Percentiles rank a stretch among this genome's conserved stretches.
phyloP scores from a whole-genome alignment of 2,329 filamentous ascomycete species.

The Verticillium nonalfalfae region DNA sequence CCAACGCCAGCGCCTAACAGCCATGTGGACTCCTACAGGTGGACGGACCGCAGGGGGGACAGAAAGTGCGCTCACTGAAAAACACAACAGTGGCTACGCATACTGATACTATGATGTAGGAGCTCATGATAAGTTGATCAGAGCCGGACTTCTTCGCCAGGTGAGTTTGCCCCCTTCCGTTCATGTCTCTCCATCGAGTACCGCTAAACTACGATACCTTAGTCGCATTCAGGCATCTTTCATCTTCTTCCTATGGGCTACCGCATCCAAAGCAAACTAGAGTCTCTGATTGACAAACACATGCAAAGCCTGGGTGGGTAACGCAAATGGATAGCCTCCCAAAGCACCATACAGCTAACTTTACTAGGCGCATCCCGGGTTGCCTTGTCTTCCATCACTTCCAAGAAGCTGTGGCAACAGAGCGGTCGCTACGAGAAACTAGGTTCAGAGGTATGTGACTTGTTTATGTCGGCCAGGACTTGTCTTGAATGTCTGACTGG shows the following conservation, averaged over 20 bases:
- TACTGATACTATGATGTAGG: conserved; percentile 34
- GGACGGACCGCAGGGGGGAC: conserved; percentile 53
- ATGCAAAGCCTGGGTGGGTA: conserved; percentile 66
- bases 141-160: conserved; percentile 69
- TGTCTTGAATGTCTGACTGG: conserved; percentile 10
- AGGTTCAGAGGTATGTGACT: conserved; percentile 57
- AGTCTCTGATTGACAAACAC: conserved; percentile 77
- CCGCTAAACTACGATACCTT: not conserved
- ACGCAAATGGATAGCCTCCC: too few species aligned
- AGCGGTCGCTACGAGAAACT: conserved; percentile 75
- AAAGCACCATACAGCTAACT: not conserved
- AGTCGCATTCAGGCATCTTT: conserved; percentile 86
- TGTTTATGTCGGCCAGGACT: not conserved
- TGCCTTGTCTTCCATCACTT: conserved; percentile 78
- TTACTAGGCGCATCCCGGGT: conserved; percentile 67
- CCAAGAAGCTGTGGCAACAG: conserved; percentile 74
- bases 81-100: conserved; percentile 8
- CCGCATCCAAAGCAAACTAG: conserved; percentile 83
- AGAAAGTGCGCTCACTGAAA: conserved; percentile 34
- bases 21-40: conserved; percentile 73
- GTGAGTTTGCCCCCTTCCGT: conserved; percentile 30
- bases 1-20: conserved; percentile 49
- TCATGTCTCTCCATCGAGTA: not conserved
- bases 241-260: conserved; percentile 84
- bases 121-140: conserved; percentile 59